These are phyloP conservation scores for Endocalyx cinctus DNA, from an alignment of 2,329 filamentous ascomycete genomes.

Conservation along the genomic window DNA sequence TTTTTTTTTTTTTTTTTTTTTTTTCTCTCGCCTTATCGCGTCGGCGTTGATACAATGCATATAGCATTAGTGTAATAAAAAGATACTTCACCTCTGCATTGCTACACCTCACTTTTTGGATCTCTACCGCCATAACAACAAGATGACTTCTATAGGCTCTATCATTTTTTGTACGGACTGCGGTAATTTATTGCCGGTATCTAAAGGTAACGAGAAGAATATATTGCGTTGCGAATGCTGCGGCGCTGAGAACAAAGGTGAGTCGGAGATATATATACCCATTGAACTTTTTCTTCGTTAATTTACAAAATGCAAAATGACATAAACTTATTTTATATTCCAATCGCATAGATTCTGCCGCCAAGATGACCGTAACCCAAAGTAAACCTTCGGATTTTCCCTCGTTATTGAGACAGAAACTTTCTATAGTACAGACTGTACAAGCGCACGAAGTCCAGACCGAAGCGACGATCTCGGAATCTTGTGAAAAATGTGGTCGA, in stretches of 20 bases:
- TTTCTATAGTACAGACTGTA: constrained; percentile 79
- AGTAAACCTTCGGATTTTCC: constrained; percentile 92
- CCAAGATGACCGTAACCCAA: constrained; percentile 71
- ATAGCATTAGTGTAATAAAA: too few relatives aligned
- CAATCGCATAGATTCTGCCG: constrained; percentile 60
- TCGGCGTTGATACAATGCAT: too few relatives aligned
- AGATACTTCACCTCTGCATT: too few relatives aligned
- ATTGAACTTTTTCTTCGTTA: too few relatives aligned
- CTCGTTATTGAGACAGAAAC: constrained; percentile 79
- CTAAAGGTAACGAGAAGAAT: constrained; percentile 70
- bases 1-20: too few relatives aligned
- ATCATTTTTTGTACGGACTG: constrained; percentile 91
- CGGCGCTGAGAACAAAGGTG: constrained; percentile 79
- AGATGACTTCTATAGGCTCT: constrained; percentile 85
- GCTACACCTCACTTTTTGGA: background rate
- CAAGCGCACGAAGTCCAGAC: constrained; percentile 73
- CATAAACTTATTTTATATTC: too few relatives aligned
- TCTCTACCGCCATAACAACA: constrained; percentile 14
- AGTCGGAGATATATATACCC: constrained; percentile 12
- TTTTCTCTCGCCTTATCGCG: too few relatives aligned
- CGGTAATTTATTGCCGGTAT: constrained; percentile 81
- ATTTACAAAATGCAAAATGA: too few relatives aligned
- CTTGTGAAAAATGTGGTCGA: constrained; percentile 75
- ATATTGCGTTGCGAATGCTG: constrained; percentile 81
- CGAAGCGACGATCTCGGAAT: constrained; percentile 60